Percentiles rank a stretch among this genome's conserved stretches.
These are phyloP conservation scores for Rhizophora apiculata DNA, from an alignment of 345 rosid genomes.

Conservation along the genomic window DNA sequence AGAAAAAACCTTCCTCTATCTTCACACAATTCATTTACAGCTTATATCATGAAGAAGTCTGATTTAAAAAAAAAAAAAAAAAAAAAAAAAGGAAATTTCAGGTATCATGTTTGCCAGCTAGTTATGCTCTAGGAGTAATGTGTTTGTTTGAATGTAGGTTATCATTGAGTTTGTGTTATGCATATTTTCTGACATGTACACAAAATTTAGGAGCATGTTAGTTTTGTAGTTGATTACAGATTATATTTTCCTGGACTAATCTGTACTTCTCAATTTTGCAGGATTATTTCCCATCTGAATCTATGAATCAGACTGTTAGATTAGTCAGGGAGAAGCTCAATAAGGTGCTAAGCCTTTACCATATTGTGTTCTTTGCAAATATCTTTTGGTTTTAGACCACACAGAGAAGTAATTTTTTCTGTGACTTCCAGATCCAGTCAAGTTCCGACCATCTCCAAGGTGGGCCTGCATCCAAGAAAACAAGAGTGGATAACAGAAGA, in stretches of 20 bases:
- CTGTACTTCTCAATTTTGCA: conserved; percentile 20
- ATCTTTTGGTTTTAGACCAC: background rate
- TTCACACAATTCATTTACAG: background rate
- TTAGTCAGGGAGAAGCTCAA: conserved; percentile 75
- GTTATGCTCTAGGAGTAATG: too few species aligned
- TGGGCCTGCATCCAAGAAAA: conserved; percentile 54
- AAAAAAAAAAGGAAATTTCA: too few species aligned
- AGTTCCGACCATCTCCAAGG: conserved; percentile 39
- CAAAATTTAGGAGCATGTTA: background rate
- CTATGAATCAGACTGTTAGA: conserved; percentile 79
- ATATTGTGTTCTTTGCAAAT: background rate
- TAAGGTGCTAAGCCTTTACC: conserved; percentile 44
- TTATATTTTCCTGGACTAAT: background rate
- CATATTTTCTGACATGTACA: too few species aligned
- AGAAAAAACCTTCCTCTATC: background rate
- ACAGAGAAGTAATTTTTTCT: background rate
- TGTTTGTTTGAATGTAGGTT: too few species aligned
- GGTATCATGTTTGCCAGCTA: too few species aligned
- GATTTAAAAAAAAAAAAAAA: too few species aligned
- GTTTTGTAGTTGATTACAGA: background rate
- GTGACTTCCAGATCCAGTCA: conserved; percentile 52
- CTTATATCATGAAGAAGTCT: too few species aligned
- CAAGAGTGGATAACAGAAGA: conserved; percentile 62
- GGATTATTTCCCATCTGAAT: conserved; percentile 74
- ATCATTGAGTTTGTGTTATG: too few species aligned